A percentile compares a stretch with the other conserved stretches of the same genome.
phyloP scores from a whole-genome alignment of 176 grass and related monocot genomes.

The Cenchrus purpureus region DNA sequence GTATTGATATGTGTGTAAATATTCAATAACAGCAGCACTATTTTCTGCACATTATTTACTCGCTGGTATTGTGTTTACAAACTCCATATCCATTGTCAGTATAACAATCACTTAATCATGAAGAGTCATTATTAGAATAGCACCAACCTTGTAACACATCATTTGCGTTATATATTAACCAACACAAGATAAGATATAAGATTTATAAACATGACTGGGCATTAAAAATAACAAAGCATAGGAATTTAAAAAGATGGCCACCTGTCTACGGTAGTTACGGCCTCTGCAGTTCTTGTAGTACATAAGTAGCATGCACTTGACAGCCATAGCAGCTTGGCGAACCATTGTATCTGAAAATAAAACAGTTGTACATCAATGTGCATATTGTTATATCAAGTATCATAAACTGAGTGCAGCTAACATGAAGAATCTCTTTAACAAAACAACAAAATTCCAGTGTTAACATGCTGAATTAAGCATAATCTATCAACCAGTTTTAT shows the following conservation, averaged over 20 bases:
- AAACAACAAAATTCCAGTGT: constrained; percentile 11
- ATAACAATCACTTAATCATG: constrained; percentile 12
- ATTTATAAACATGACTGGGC: constrained; percentile 10
- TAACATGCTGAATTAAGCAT: background rate
- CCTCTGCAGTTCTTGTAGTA: constrained; percentile 88
- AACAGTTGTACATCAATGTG: constrained; percentile 30
- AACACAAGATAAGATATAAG: background rate
- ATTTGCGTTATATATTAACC: background rate
- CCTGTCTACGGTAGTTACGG: constrained; percentile 91
- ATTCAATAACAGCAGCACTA: background rate
- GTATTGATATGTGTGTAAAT: background rate
- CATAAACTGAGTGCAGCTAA: background rate
- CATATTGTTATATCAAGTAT: constrained; percentile 24
- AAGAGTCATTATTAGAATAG: background rate
- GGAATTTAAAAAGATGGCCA: constrained; percentile 38
- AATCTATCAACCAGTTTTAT: constrained; percentile 9
- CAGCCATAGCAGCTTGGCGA: constrained; percentile 82
- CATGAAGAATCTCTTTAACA: background rate
- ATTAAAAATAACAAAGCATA: constrained; percentile 15
- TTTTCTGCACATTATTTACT: constrained; percentile 3
- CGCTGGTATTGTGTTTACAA: background rate
- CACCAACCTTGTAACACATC: background rate
- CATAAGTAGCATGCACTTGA: constrained; percentile 85
- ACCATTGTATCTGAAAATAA: constrained; percentile 88
- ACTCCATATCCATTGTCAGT: background rate